These are phyloP conservation scores for Globisporangium paddicum DNA, from an alignment of 352 stramenopile species.

Conservation along the genomic window DNA sequence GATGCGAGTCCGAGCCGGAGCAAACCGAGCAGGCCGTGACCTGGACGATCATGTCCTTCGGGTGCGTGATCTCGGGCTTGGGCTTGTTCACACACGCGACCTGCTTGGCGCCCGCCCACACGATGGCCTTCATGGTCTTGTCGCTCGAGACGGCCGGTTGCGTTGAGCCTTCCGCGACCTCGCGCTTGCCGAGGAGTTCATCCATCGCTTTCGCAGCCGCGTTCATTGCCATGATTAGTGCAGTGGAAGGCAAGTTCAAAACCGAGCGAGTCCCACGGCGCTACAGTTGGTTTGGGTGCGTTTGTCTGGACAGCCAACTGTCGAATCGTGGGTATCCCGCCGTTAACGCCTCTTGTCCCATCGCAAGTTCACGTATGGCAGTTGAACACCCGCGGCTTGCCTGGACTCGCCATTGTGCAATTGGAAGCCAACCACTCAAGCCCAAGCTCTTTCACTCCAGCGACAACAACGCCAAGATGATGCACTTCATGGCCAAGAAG, in stretches of 20 bases:
- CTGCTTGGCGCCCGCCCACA: slow-evolving; percentile 17
- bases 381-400: background rate
- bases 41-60: slow-evolving; percentile 26
- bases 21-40: slow-evolving; percentile 11
- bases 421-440: background rate
- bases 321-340: background rate
- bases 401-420: background rate
- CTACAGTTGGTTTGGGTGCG: too few relatives aligned
- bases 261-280: background rate
- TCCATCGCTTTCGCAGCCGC: slow-evolving; percentile 4
- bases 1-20: slow-evolving; percentile 25
- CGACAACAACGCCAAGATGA: slow-evolving; percentile 5
- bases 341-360: background rate
- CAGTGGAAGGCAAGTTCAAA: background rate
- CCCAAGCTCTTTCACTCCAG: background rate
- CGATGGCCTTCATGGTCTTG: slow-evolving; percentile 31
- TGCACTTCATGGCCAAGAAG: slow-evolving; percentile 26
- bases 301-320: background rate
- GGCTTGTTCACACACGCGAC: slow-evolving; percentile 19
- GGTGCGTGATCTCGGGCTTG: slow-evolving; percentile 21
- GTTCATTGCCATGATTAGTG: slow-evolving; percentile 2
- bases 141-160: slow-evolving; percentile 19
- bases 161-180: slow-evolving; percentile 22
- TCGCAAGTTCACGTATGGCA: background rate
- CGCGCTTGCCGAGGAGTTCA: slow-evolving; percentile 3